Evolutionary conservation across 106 monocot genomes (phyloP), one percentile per base, ranked within the genome.

Genomic region (Iris macrosiphon): DNA sequence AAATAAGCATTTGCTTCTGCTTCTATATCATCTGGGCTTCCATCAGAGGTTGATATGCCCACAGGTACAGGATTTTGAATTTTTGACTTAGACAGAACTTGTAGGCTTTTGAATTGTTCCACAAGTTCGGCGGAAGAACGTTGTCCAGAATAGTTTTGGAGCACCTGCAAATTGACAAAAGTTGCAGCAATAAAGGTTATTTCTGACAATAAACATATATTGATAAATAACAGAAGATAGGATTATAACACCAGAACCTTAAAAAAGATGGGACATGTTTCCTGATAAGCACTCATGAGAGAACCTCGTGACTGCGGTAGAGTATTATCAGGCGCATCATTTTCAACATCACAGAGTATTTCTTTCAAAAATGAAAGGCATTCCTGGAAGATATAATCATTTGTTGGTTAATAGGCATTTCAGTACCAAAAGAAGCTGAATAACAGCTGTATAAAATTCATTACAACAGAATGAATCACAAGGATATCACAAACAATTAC

Each of bases 1-100:
- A 98, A 98, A 49, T 90, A 98, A 41, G 68, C 46, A 75, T 98
- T 90, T 52, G 86, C 86, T 44, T 86, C 85, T 40, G 57, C 63
- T 52, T 90, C 96, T 17, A 87, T 66, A 49, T 77, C 83, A 34
- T 82, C 74, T 12, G 74, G 23, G 31, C 49, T 76, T 47, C 62
- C 71, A 19, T 82, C 73, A 41, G 79, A 31, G 34, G 63, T 33
- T 68, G 64, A 6, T 23, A 29, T 26, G 24, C 72, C 72, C 27
- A 50, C 38, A 18, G 57, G n/a, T 41, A 21, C 49, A 68, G 27
- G 34, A 70, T 52, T 65, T 58, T 59, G 75, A 44, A 9, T 51
- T 59, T 27, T 65, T 49, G 60, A 12, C 34, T 29, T 67, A 43
- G 43, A 70, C 31, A 54, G 55, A 22, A 61, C 19, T 42, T 59